Evolutionary conservation across 352 stramenopile species (phyloP).

Genomic region (Phytophthora macrochlamydospora): DNA sequence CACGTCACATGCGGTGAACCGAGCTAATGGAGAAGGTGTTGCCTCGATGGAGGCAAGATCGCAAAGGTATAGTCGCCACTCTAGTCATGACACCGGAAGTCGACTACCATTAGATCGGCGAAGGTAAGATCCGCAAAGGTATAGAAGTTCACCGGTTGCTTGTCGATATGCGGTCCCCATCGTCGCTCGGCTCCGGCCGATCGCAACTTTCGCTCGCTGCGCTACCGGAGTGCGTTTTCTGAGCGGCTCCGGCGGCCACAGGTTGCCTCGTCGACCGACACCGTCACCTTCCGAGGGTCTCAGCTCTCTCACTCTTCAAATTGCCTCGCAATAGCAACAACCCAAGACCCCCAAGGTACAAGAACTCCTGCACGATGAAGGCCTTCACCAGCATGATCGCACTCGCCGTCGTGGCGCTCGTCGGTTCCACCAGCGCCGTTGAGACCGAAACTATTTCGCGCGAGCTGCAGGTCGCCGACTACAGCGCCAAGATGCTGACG

Average conservation of each 20-base stretch:
- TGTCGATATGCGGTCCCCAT: constrained; percentile 5
- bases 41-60: too few relatives aligned
- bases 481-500: constrained; percentile 27
- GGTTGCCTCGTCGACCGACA: neutral
- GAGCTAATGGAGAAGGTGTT: neutral
- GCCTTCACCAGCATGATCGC: constrained; percentile 12
- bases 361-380: constrained; percentile 17
- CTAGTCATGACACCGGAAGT: constrained; percentile 11
- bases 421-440: constrained; percentile 22
- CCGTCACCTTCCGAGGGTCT: neutral
- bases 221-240: constrained; percentile 20
- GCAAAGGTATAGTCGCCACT: constrained; percentile 3
- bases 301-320: constrained; percentile 25
- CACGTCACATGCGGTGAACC: neutral
- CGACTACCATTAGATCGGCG: neutral
- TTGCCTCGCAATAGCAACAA: constrained; percentile 31
- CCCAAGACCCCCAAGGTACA: constrained; percentile 21
- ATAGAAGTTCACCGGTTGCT: neutral
- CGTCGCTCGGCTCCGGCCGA: constrained; percentile 18
- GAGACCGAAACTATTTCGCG: constrained; percentile 1
- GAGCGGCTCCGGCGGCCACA: constrained; percentile 5
- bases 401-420: constrained; percentile 29
- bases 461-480: constrained; percentile 29
- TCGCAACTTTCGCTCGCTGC: constrained; percentile 22
- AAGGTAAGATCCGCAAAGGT: too few relatives aligned